These are phyloP conservation scores for Elaeagnus macrophylla DNA, from an alignment of 306 rosid genomes.

Conservation along the genomic window DNA sequence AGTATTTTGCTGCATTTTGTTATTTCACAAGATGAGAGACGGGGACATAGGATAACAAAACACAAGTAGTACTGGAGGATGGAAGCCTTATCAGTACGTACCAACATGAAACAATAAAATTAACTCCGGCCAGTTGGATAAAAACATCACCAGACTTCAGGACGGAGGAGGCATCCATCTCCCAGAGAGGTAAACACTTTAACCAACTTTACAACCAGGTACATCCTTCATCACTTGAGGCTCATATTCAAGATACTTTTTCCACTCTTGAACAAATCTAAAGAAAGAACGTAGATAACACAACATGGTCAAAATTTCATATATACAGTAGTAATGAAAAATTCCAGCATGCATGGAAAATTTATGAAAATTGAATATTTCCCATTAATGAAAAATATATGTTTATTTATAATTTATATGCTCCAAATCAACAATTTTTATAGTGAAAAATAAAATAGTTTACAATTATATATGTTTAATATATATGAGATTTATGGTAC, in stretches of 20 bases:
- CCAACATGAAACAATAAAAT: not conserved
- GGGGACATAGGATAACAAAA: slow-evolving; percentile 20
- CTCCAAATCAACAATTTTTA: too few relatives aligned
- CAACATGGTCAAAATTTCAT: not conserved
- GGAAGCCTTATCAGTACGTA: slow-evolving; percentile 8
- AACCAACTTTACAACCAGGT: slow-evolving; percentile 98
- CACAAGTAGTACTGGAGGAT: slow-evolving; percentile 21
- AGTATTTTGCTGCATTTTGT: slow-evolving; percentile 28
- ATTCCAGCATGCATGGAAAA: too few relatives aligned
- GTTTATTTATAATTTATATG: too few relatives aligned
- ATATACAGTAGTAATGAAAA: not conserved
- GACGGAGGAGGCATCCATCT: slow-evolving; percentile 98
- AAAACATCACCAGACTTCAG: slow-evolving; percentile 79
- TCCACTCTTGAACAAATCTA: slow-evolving; percentile 94
- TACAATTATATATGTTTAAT: too few relatives aligned
- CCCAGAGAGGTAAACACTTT: slow-evolving; percentile 73
- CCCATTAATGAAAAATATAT: too few relatives aligned
- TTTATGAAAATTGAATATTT: too few relatives aligned
- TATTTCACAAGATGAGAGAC: slow-evolving; percentile 36
- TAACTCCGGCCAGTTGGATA: slow-evolving; percentile 11
- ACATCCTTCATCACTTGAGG: slow-evolving; percentile 98
- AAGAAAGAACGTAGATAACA: slow-evolving; percentile 16
- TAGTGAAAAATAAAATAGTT: too few relatives aligned
- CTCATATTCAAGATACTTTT: slow-evolving; percentile 86
- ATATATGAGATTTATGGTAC: too few relatives aligned